phyloP scores from a whole-genome alignment of 768 basidiomycete species.

The Dendrothele bispora region DNA sequence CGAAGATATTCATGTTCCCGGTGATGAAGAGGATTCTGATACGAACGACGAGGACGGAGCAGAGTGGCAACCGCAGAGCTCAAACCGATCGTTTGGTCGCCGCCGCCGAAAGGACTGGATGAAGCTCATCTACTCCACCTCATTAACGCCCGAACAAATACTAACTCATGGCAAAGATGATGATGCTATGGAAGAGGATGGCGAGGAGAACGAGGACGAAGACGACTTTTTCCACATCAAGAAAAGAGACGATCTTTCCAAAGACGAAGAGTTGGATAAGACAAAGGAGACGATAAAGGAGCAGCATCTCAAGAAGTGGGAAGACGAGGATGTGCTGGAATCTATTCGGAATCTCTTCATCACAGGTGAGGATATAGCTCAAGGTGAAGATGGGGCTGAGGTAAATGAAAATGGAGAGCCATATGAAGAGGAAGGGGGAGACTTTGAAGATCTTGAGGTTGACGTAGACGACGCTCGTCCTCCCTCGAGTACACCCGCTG shows the following conservation, averaged over 20 bases:
- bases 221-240: constrained; percentile 79
- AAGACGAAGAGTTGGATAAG: constrained; percentile 63
- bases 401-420: constrained; percentile 39
- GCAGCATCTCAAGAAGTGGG: constrained; percentile 71
- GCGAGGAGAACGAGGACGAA: constrained; percentile 40
- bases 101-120: constrained; percentile 72
- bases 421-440: constrained; percentile 40
- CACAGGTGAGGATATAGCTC: constrained; percentile 56
- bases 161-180: constrained; percentile 26
- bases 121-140: constrained; percentile 76
- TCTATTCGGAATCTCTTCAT: constrained; percentile 89
- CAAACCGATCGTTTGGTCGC: too few relatives aligned
- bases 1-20: constrained; percentile 46
- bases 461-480: constrained; percentile 4
- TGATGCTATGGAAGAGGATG: constrained; percentile 21
- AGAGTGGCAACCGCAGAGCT: too few relatives aligned
- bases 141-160: constrained; percentile 70
- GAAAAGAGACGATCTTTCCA: constrained; percentile 25
- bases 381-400: constrained; percentile 30
- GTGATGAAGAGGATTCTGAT: constrained; percentile 47
- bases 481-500: constrained; percentile 5
- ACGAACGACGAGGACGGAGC: constrained; percentile 36
- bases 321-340: constrained; percentile 81
- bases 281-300: constrained; percentile 58
- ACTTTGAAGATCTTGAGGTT: constrained; percentile 42